These are phyloP conservation scores for Pyrus betulifolia DNA, from an alignment of 306 rosid genomes.

Conservation along the genomic window DNA sequence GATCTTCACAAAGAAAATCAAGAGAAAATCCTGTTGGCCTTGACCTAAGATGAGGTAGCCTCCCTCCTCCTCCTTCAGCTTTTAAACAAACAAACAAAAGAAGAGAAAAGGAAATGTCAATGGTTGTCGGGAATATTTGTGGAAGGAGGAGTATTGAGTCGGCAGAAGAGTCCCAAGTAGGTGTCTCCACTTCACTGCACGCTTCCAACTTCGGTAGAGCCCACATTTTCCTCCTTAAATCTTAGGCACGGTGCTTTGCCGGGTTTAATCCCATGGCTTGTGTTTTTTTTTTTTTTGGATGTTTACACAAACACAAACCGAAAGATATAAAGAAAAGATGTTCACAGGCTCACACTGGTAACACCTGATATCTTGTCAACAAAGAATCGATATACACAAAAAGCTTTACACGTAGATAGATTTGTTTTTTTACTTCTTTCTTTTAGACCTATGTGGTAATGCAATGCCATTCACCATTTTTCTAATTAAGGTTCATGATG, in stretches of 20 bases:
- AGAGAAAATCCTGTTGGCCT: too few relatives aligned
- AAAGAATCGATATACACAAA: background rate
- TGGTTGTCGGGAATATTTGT: background rate
- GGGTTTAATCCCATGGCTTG: background rate
- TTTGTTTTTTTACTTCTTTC: background rate
- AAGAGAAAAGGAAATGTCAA: too few relatives aligned
- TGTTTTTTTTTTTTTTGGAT: background rate
- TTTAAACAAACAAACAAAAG: too few relatives aligned
- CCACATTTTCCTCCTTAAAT: background rate
- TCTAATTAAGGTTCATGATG: too few relatives aligned
- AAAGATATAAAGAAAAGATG: too few relatives aligned
- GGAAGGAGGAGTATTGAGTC: background rate
- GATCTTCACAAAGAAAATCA: accelerated
- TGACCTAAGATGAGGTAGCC: too few relatives aligned
- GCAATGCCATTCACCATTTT: too few relatives aligned
- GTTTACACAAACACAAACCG: background rate
- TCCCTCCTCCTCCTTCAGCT: too few relatives aligned
- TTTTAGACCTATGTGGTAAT: background rate
- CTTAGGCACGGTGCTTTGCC: background rate
- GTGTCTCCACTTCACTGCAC: background rate
- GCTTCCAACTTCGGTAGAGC: background rate
- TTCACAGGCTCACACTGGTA: background rate
- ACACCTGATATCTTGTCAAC: background rate
- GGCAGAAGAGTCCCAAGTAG: conserved; percentile 8
- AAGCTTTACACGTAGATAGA: background rate